Percentiles rank a stretch among this genome's conserved stretches.
These are phyloP conservation scores for Lactarius akahatsu DNA, from an alignment of 768 basidiomycete species.

Conservation along the genomic window DNA sequence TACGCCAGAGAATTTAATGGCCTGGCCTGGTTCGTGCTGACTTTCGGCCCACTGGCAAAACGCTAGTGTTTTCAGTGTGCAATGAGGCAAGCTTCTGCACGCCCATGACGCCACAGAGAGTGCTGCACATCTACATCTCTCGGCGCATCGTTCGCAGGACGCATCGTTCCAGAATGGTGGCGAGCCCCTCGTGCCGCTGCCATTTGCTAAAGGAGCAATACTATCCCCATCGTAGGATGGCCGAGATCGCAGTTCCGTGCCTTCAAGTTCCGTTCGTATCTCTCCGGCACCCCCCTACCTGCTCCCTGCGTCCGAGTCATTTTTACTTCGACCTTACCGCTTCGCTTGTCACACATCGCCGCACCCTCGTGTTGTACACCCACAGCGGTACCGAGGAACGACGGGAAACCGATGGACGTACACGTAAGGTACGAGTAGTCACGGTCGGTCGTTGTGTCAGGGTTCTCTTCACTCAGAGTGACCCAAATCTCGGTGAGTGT, in stretches of 20 bases:
- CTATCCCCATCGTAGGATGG: conserved; percentile 12
- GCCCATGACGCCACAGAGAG: neutral
- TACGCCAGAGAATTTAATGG: conserved; percentile 9
- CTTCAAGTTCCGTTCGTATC: neutral
- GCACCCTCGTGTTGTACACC: neutral
- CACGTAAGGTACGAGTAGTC: neutral
- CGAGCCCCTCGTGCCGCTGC: conserved; percentile 15
- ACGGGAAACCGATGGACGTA: neutral
- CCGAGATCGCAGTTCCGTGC: conserved; percentile 4
- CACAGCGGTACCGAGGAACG: neutral
- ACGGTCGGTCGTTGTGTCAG: neutral
- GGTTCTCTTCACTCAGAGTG: neutral
- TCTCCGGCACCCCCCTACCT: neutral
- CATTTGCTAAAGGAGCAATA: conserved; percentile 10
- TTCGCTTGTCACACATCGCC: conserved; percentile 1
- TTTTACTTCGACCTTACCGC: neutral
- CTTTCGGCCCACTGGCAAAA: conserved; percentile 13
- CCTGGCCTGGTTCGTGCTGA: conserved; percentile 11
- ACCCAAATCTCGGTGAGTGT: conserved; percentile 4
- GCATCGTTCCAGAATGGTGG: neutral
- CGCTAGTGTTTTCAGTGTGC: neutral
- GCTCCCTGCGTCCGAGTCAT: neutral
- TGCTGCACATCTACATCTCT: neutral
- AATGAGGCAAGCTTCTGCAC: conserved; percentile 4
- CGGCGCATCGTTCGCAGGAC: neutral